Evolutionary conservation across 2,329 filamentous ascomycete genomes (phyloP), one percentile per base, ranked within the genome.

Genomic region (Pezicula radicicola): DNA sequence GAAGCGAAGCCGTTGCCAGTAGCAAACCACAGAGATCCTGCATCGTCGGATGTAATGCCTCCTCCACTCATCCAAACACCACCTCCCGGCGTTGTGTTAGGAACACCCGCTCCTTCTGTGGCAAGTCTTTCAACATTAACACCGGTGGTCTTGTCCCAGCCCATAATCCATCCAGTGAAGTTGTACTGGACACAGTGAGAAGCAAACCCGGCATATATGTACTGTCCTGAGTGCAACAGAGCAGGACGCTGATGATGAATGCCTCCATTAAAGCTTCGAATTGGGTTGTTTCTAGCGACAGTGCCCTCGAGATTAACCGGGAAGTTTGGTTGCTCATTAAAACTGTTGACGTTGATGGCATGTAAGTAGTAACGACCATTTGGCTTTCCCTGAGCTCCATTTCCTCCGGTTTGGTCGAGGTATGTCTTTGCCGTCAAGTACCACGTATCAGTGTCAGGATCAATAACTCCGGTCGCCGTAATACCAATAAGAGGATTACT

Each of bases 111-210:
- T 33, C 73, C 74, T 61, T 76, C 66, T 6, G 66, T 76, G 2
- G 75, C 70, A 41, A 66, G 76, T 39, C 67, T 64, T 52, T 76
- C 73, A 7, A 78, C 70, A 7, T 73, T 61, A 4, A 60, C 61
- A n/a, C 75, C 75, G 18, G 69, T 72, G 0, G 65, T 70, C 55
- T 74, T 76, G 57, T 78, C 68, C 63, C 72, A 75, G 10, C 75
- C 75, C 43, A 78, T 70, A 46, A 78, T 68, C 63, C 74, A 75
- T 47, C 75, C 75, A 8, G 75, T 77, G 49, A 75, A 77, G 58
- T 78, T 78, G 61, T 72, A 78, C 57, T 75, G 70, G 8, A 77
- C 75, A 51, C 75, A 78, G 59, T 78, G 75, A n/a, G 72, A 75
- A 0, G 72, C 75, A 55, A 75, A 78, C 3, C 74, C 75, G 10